A percentile compares a stretch with the other conserved stretches of the same genome.
These are phyloP conservation scores for Pseudoscleropodium purum DNA, from an alignment of 225 moss, liverwort and hornwort genomes.

Conservation along the genomic window DNA sequence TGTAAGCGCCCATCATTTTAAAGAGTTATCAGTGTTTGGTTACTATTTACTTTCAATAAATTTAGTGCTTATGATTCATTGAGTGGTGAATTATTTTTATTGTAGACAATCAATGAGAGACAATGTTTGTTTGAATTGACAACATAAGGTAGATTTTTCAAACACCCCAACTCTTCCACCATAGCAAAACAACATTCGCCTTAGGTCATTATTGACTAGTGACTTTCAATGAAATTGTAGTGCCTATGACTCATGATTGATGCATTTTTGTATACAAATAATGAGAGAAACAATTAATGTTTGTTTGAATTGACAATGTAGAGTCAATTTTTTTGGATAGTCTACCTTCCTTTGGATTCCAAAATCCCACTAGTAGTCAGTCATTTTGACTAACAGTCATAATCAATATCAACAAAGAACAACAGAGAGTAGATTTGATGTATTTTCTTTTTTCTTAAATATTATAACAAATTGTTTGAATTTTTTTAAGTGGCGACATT, in stretches of 20 bases:
- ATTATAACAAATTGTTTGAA: background rate
- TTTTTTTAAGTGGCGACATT: accelerated
- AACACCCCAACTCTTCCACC: accelerated
- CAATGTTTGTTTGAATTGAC: background rate
- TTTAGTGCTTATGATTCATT: accelerated
- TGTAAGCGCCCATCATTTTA: background rate
- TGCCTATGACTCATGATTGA: background rate
- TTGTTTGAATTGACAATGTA: background rate
- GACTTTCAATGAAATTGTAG: background rate
- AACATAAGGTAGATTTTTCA: background rate
- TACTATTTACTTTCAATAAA: background rate
- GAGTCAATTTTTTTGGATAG: background rate
- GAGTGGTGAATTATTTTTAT: background rate
- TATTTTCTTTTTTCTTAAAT: background rate
- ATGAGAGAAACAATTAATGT: background rate
- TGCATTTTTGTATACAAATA: background rate
- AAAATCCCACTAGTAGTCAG: accelerated
- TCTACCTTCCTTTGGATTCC: background rate
- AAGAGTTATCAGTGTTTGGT: background rate
- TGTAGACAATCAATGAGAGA: background rate
- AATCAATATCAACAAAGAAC: background rate
- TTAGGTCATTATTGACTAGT: background rate
- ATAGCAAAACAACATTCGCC: background rate
- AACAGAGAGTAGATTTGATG: background rate
- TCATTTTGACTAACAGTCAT: background rate